Evolutionary conservation across 2,329 filamentous ascomycete genomes (phyloP).

Genomic region (Trichoderma sp.): DNA sequence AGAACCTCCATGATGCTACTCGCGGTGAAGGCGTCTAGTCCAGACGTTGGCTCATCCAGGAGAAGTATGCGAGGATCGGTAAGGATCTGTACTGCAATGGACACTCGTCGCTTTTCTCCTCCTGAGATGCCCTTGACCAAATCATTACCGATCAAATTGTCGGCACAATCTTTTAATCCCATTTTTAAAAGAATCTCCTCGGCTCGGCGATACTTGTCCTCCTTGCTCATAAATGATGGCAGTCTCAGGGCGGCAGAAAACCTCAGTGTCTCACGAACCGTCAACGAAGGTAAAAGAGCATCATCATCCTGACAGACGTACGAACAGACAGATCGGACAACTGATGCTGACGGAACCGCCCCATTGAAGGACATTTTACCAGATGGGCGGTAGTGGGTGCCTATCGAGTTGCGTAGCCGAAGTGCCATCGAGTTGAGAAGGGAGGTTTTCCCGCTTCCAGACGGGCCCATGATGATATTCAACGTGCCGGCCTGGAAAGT

Average conservation of each 20-base stretch:
- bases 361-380: constrained; percentile 69
- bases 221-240: constrained; percentile 65
- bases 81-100: constrained; percentile 73
- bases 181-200: constrained; percentile 72
- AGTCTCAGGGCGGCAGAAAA: constrained; percentile 70
- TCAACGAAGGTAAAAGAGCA: constrained; percentile 68
- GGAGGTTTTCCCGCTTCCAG: constrained; percentile 73
- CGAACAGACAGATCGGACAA: constrained; percentile 68
- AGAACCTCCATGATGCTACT: constrained; percentile 74
- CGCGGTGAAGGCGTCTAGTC: constrained; percentile 74
- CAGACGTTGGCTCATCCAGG: constrained; percentile 73
- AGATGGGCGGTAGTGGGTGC: constrained; percentile 58
- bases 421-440: constrained; percentile 70
- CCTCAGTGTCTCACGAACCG: constrained; percentile 69
- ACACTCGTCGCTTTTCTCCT: constrained; percentile 73
- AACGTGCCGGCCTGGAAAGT: constrained; percentile 65
- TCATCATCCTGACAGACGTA: constrained; percentile 79
- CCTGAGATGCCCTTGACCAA: constrained; percentile 75
- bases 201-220: constrained; percentile 64
- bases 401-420: constrained; percentile 58
- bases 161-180: constrained; percentile 74
- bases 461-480: constrained; percentile 79
- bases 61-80: constrained; percentile 71
- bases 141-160: constrained; percentile 70
- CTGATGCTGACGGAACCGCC: constrained; percentile 62